Conservation (phyloP, 352 stramenopile species). For the Globisporangium carolinianum region DNA sequence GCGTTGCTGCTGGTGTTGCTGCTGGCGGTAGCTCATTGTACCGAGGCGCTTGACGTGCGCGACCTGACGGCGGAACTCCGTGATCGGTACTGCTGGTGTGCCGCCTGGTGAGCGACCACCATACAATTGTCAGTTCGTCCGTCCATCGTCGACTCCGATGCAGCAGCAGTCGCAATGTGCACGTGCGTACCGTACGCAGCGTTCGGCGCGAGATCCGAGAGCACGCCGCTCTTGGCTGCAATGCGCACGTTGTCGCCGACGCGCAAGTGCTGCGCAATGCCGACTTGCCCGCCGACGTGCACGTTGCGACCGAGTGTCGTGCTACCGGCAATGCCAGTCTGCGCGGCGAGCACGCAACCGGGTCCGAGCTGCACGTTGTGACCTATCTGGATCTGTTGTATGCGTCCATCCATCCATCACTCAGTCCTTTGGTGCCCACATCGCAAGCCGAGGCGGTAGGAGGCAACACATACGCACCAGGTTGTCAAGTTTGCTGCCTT, state of each 20-base stretch:
- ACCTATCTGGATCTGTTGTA: conserved; percentile 70
- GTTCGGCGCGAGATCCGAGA: conserved; percentile 52
- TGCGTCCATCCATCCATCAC: not conserved
- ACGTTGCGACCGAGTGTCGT: conserved; percentile 72
- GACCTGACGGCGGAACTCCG: conserved; percentile 76
- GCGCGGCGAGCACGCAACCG: conserved; percentile 68
- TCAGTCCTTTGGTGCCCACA: too few species aligned
- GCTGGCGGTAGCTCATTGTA: too few species aligned
- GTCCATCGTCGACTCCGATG: too few species aligned
- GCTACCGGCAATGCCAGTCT: conserved; percentile 80
- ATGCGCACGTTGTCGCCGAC: conserved; percentile 84
- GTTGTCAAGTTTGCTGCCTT: conserved; percentile 80
- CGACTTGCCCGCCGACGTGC: conserved; percentile 75
- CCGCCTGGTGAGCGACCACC: conserved; percentile 31
- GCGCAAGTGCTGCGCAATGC: conserved; percentile 70
- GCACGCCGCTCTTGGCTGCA: conserved; percentile 80
- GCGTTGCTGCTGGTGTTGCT: conserved; percentile 17
- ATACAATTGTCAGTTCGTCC: not conserved
- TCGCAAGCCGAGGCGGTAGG: too few species aligned
- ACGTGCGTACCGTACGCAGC: conserved; percentile 42
- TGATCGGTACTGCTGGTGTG: conserved; percentile 66
- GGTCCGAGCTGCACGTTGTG: conserved; percentile 79
- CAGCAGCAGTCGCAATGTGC: not conserved
- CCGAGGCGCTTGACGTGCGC: conserved; percentile 34
- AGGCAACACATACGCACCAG: conserved; percentile 24